Evolutionary conservation across 441 rosid species (phyloP).

Genomic region (Raphanus hybrid): DNA sequence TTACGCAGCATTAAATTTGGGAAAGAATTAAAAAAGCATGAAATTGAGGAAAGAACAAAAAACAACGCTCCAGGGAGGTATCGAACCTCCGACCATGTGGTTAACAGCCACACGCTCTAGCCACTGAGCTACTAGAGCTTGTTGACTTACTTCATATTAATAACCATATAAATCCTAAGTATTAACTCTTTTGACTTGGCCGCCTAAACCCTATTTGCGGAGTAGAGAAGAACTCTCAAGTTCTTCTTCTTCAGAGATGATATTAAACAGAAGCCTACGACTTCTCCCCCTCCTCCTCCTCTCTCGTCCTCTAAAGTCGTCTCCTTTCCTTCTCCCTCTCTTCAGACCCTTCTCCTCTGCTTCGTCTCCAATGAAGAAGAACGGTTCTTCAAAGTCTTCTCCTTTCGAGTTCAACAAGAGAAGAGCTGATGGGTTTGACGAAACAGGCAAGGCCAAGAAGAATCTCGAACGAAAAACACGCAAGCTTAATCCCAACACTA

Average conservation of each 20-base stretch:
- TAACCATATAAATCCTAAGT: rapidly evolving
- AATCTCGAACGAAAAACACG: slow-evolving; percentile 65
- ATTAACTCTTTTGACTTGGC: neutral
- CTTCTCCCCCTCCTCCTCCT: slow-evolving; percentile 24
- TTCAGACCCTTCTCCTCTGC: slow-evolving; percentile 61
- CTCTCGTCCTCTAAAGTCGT: slow-evolving; percentile 31
- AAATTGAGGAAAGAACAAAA: neutral
- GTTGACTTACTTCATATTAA: neutral
- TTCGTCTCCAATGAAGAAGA: slow-evolving; percentile 61
- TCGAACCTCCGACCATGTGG: slow-evolving; percentile 75
- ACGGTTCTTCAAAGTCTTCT: slow-evolving; percentile 24
- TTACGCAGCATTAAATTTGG: neutral
- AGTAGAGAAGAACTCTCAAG: neutral
- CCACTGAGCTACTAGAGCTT: slow-evolving; percentile 63
- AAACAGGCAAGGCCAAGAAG: slow-evolving; percentile 53
- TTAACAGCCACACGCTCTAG: slow-evolving; percentile 79
- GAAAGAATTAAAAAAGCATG: neutral
- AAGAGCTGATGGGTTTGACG: slow-evolving; percentile 78
- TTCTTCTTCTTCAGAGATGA: neutral
- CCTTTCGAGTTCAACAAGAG: slow-evolving; percentile 67
- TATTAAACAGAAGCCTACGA: slow-evolving; percentile 34
- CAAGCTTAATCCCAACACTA: slow-evolving; percentile 80
- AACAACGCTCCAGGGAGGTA: slow-evolving; percentile 54
- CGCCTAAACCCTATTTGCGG: slow-evolving; percentile 36
- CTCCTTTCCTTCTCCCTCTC: slow-evolving; percentile 26